phyloP scores from a whole-genome alignment of 2,329 filamentous ascomycete species.

The Sporothrix dimorphospora region DNA sequence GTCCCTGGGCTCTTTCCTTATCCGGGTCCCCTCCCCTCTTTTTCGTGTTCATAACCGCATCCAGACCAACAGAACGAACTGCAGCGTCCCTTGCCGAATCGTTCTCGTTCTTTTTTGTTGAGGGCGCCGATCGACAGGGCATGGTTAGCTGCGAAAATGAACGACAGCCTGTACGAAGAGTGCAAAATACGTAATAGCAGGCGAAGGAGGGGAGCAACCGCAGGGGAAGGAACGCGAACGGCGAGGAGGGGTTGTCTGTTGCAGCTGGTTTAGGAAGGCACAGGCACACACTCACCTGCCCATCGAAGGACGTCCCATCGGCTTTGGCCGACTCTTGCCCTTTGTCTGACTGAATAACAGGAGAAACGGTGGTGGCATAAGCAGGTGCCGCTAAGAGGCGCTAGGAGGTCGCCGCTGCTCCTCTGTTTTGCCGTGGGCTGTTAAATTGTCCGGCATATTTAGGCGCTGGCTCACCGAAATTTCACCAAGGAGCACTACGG shows the following conservation, averaged over 20 bases:
- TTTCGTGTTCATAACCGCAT: background rate
- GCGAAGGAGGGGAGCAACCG: background rate
- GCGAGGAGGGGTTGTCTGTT: background rate
- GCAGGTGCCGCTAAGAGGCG: background rate
- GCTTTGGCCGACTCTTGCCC: constrained; percentile 15
- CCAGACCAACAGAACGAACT: background rate
- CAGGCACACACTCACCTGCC: background rate
- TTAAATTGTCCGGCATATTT: constrained; percentile 4
- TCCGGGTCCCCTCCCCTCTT: background rate
- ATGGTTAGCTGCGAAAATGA: too few species aligned
- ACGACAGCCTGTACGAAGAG: background rate
- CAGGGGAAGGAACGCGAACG: background rate
- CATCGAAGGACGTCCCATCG: constrained; percentile 1
- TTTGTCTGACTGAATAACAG: background rate
- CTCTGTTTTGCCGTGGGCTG: constrained; percentile 8
- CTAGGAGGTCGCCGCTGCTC: constrained; percentile 28
- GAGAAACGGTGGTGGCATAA: background rate
- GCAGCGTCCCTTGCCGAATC: background rate
- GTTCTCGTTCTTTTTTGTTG: background rate
- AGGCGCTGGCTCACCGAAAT: constrained; percentile 5
- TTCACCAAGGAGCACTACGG: background rate
- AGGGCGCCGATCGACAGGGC: constrained; percentile 6
- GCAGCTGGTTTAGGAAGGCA: background rate
- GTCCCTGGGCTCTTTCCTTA: constrained; percentile 19
- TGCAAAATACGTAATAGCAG: constrained; percentile 14